A percentile compares a stretch with the other conserved stretches of the same genome.
Conservation (phyloP, 2,329 filamentous ascomycete species). For the Penicillium sp. region DNA sequence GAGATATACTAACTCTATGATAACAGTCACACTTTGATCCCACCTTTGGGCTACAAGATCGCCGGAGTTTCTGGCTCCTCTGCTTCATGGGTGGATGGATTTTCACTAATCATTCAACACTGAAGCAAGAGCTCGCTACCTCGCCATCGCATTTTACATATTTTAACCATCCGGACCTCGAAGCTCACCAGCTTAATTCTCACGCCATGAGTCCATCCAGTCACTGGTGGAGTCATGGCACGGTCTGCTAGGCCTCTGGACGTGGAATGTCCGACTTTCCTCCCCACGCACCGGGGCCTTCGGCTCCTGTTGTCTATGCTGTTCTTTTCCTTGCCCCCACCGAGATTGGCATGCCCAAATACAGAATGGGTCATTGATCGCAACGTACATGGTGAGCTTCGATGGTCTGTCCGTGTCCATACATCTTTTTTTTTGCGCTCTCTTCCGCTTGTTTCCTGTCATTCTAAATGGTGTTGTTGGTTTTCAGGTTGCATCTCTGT, state of each 20-base stretch:
- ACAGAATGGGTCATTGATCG: constrained; percentile 11
- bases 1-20: constrained; percentile 10
- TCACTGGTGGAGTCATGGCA: neutral
- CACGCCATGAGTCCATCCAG: neutral
- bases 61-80: constrained; percentile 84
- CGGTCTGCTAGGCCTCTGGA: neutral
- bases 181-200: neutral
- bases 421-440: constrained; percentile 10
- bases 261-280: neutral
- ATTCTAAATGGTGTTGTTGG: constrained; percentile 8
- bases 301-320: constrained; percentile 4
- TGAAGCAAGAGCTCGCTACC: constrained; percentile 41
- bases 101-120: constrained; percentile 76
- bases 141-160: neutral
- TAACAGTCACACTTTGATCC: constrained; percentile 78
- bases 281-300: neutral
- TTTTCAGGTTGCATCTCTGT: constrained; percentile 15
- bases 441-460: neutral
- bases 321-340: constrained; percentile 1
- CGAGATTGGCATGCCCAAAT: constrained; percentile 6
- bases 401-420: constrained; percentile 18
- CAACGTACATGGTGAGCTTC: constrained; percentile 18
- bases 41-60: constrained; percentile 84
- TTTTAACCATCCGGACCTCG: neutral
- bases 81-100: constrained; percentile 79